These are phyloP conservation scores for Aspergillus bombycis DNA, from an alignment of 2,329 filamentous ascomycete genomes.

Conservation along the genomic window DNA sequence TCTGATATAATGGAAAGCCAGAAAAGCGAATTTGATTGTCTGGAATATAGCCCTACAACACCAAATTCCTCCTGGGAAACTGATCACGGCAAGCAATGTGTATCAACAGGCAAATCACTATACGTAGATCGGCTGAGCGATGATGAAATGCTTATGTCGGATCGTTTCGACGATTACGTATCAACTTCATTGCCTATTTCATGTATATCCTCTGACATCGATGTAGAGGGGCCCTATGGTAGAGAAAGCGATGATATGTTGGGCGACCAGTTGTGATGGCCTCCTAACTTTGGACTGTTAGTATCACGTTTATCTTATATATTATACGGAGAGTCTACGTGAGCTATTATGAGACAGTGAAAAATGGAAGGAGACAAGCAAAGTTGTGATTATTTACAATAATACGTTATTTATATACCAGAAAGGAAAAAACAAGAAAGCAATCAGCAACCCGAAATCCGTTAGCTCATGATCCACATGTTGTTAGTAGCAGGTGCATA, in stretches of 20 bases:
- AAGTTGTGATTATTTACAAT: background rate
- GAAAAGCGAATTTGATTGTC: background rate
- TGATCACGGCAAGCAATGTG: background rate
- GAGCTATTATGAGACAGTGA: background rate
- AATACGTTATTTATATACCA: background rate
- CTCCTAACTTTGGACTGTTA: background rate
- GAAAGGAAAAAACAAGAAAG: background rate
- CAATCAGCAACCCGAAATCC: background rate
- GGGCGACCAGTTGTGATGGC: slow-evolving; percentile 5
- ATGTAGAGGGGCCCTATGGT: background rate
- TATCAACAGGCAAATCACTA: background rate
- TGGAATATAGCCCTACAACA: background rate
- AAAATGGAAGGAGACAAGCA: background rate
- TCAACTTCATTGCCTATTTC: background rate
- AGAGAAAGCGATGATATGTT: slow-evolving; percentile 12
- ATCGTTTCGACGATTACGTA: background rate
- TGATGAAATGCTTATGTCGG: slow-evolving; percentile 8
- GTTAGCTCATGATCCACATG: background rate
- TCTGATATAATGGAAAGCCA: slow-evolving; percentile 1
- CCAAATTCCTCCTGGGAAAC: background rate
- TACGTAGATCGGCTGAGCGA: background rate
- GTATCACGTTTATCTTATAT: background rate
- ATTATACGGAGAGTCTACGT: background rate
- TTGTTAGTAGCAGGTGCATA: background rate
- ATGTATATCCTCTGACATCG: background rate